Evolutionary conservation across 768 basidiomycete species (phyloP), one percentile per base, ranked within the genome.

Genomic region (Lentinus tigrinus): DNA sequence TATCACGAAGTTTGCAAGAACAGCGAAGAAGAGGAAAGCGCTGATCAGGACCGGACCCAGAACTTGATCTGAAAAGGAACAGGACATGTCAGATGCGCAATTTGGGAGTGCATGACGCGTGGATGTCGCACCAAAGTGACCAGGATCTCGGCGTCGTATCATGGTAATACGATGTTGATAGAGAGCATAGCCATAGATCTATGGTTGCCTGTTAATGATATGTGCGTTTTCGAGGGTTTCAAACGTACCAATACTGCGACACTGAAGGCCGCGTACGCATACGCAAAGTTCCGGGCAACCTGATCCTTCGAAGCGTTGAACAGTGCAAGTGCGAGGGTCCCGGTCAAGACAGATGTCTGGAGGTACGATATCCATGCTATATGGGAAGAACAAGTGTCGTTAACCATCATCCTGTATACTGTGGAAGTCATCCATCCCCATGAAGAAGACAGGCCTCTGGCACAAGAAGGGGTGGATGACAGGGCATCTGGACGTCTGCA

Each of bases 341-440:
- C 93, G 40, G 98, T 78, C 24, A 99, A 78, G 38, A 98, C 76
- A 2, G 91, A 82, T 42, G 90, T 87, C 62, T 91, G 91, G 52
- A 98, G 77, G 86, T 96, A 99, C 0, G 95, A 83, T 31, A 98
- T 81, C 91, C 95, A 97, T 2, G 96, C 92, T 93, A 52, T 2
- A 31, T 31, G 6, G 31, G 52, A 38, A 44, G 9, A 51, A 28
- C 51, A 52, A 19, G 47, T 14, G 7, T 11, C 7, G 16, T 9
- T 6, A 31, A 11, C 31, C 31, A 31, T n/a, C 31, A 31, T 31
- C 31, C 31, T 31, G 31, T 11, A 11, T 31, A 31, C 31, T n/a
- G n/a, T n/a, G n/a, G n/a, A n/a, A n/a, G n/a, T n/a, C n/a, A n/a
- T n/a, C n/a, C n/a, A n/a, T n/a, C n/a, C n/a, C n/a, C n/a, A n/a